Evolutionary conservation across 352 stramenopile genomes (phyloP).

Genomic region (Phytophthora agathidicida): DNA sequence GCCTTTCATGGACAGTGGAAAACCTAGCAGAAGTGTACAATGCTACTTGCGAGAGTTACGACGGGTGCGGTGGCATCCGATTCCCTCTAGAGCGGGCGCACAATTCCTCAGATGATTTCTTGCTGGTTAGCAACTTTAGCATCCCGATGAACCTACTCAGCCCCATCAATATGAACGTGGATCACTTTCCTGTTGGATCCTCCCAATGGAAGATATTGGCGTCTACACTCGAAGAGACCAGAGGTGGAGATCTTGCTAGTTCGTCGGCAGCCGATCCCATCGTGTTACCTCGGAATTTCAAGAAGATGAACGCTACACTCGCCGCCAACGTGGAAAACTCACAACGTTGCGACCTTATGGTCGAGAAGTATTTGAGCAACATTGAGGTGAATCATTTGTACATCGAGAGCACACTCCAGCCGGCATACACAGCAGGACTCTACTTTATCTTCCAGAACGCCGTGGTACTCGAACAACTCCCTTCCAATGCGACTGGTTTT

Average conservation of each 20-base stretch:
- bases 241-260: slow-evolving; percentile 3
- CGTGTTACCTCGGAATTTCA: slow-evolving; percentile 14
- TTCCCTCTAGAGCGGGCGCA: slow-evolving; percentile 2
- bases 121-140: slow-evolving; percentile 3
- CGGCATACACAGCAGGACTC: slow-evolving; percentile 37
- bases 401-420: slow-evolving; percentile 43
- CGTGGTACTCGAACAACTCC: slow-evolving; percentile 8
- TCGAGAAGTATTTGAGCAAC: slow-evolving; percentile 2
- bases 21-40: slow-evolving; percentile 9
- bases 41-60: neutral
- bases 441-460: slow-evolving; percentile 49
- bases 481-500: neutral
- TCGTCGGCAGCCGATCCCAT: neutral
- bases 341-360: neutral
- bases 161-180: slow-evolving; percentile 12
- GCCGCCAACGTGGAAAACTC: slow-evolving; percentile 3
- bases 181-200: neutral
- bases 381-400: slow-evolving; percentile 50
- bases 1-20: slow-evolving; percentile 20
- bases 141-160: slow-evolving; percentile 7
- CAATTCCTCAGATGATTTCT: neutral
- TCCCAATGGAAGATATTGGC: slow-evolving; percentile 6
- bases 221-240: slow-evolving; percentile 11
- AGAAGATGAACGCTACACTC: slow-evolving; percentile 10
- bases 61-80: slow-evolving; percentile 2